Evolutionary conservation across 345 rosid genomes (phyloP).

Genomic region (Pugionium cornutum): DNA sequence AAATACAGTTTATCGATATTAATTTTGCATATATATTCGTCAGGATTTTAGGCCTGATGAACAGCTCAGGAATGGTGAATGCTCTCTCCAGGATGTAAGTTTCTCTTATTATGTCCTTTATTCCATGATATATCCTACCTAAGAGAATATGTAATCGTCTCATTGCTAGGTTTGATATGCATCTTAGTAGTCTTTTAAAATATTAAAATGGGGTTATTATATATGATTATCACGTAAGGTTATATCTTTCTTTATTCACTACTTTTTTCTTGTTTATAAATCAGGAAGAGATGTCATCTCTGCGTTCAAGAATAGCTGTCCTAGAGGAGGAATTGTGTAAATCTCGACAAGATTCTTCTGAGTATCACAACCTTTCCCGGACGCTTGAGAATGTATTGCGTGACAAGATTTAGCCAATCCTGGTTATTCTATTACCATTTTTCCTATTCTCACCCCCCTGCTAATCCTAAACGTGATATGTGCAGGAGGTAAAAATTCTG

Average conservation of each 20-base stretch:
- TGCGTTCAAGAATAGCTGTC: conserved; percentile 60
- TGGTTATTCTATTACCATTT: conserved; percentile 23
- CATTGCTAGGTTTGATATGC: neutral
- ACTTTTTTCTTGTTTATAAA: conserved; percentile 27
- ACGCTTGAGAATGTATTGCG: conserved; percentile 76
- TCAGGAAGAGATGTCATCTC: conserved; percentile 74
- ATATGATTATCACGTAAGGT: conserved; percentile 1
- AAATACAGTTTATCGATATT: conserved; percentile 4
- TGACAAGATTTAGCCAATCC: conserved; percentile 12
- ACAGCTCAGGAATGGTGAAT: conserved; percentile 51
- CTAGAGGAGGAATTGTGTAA: conserved; percentile 84
- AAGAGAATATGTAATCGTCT: conserved; percentile 20
- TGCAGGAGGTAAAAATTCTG: conserved; percentile 83
- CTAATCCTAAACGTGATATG: conserved; percentile 28
- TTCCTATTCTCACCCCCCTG: conserved; percentile 13
- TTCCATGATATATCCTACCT: conserved; percentile 16
- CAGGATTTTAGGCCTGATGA: conserved; percentile 68
- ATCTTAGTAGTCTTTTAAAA: conserved; percentile 7
- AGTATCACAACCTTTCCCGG: conserved; percentile 50
- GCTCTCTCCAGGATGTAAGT: conserved; percentile 57
- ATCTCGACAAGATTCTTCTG: conserved; percentile 69
- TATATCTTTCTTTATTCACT: conserved; percentile 29
- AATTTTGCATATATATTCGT: conserved; percentile 25
- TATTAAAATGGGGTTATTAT: neutral
- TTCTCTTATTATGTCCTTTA: conserved; percentile 9